These are phyloP conservation scores for Calonectria hongkongensis DNA, from an alignment of 2,329 filamentous ascomycete genomes.

Conservation along the genomic window DNA sequence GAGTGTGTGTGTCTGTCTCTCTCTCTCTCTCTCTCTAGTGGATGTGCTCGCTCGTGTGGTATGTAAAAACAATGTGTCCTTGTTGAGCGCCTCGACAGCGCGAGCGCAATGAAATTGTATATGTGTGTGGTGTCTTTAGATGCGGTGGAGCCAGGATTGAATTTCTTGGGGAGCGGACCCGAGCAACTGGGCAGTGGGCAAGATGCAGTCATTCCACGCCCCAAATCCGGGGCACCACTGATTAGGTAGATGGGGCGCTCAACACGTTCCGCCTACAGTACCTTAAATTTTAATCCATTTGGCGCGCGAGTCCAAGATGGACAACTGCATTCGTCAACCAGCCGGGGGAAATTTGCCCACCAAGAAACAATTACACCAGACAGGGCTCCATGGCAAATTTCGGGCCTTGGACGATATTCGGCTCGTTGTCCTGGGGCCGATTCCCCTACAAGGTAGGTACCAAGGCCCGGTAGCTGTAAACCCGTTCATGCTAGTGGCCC, in stretches of 20 bases:
- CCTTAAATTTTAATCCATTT: neutral
- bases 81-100: neutral
- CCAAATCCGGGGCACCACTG: constrained; percentile 17
- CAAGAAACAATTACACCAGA: constrained; percentile 23
- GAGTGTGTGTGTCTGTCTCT: neutral
- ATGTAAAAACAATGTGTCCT: neutral
- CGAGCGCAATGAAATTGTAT: neutral
- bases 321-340: neutral
- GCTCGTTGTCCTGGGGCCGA: constrained; percentile 47
- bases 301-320: too few species aligned
- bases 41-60: neutral
- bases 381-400: constrained; percentile 49
- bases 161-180: constrained; percentile 17
- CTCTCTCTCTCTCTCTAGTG: neutral
- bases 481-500: constrained; percentile 28
- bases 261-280: neutral
- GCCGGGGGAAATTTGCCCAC: neutral
- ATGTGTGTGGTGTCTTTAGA: constrained; percentile 7
- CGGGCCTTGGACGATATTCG: constrained; percentile 50
- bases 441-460: constrained; percentile 50
- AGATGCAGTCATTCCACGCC: constrained; percentile 16
- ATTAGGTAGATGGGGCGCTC: constrained; percentile 14
- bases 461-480: constrained; percentile 38
- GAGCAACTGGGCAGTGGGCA: neutral
- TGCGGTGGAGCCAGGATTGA: neutral